Evolutionary conservation across 2,329 filamentous ascomycete species (phyloP).

Genomic region (Penicillium sp.): DNA sequence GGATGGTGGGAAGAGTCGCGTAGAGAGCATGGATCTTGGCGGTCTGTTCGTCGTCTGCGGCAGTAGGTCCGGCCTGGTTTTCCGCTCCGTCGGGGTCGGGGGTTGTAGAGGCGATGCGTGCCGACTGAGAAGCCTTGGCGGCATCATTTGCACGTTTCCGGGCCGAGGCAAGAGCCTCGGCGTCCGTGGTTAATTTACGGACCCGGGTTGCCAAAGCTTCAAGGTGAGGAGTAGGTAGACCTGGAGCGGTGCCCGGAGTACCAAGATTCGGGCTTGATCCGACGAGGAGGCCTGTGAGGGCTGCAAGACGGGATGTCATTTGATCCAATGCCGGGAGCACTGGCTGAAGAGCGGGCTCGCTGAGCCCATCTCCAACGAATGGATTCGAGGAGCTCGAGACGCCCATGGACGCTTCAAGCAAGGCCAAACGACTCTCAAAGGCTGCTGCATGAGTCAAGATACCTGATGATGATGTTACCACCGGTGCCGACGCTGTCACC

Average conservation of each 20-base stretch:
- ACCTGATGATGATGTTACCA: conserved; percentile 37
- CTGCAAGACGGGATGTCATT: conserved; percentile 72
- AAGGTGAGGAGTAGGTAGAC: conserved; percentile 39
- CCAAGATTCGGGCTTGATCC: conserved; percentile 31
- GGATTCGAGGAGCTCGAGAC: conserved; percentile 64
- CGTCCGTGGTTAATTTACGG: conserved; percentile 42
- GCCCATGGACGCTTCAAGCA: conserved; percentile 76
- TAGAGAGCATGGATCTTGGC: conserved; percentile 90
- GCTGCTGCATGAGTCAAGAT: conserved; percentile 73
- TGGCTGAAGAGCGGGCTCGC: conserved; percentile 51
- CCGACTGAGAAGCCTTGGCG: conserved; percentile 39
- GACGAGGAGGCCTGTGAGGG: conserved; percentile 53
- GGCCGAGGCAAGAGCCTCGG: conserved; percentile 40
- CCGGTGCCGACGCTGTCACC: conserved; percentile 7
- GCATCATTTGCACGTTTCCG: conserved; percentile 42
- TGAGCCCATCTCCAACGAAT: conserved; percentile 42
- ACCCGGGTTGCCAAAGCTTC: conserved; percentile 42
- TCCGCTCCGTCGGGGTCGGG: conserved; percentile 26
- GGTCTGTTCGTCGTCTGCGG: conserved; percentile 62
- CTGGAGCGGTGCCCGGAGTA: conserved; percentile 17
- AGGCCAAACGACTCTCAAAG: conserved; percentile 73
- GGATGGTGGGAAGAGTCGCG: conserved; percentile 79
- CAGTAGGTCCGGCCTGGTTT: conserved; percentile 25
- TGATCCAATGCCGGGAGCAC: conserved; percentile 76
- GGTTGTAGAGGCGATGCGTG: conserved; percentile 31